Percentiles rank a stretch among this genome's conserved stretches.
These are phyloP conservation scores for Auricularia cornea DNA, from an alignment of 768 basidiomycete species.

Conservation along the genomic window DNA sequence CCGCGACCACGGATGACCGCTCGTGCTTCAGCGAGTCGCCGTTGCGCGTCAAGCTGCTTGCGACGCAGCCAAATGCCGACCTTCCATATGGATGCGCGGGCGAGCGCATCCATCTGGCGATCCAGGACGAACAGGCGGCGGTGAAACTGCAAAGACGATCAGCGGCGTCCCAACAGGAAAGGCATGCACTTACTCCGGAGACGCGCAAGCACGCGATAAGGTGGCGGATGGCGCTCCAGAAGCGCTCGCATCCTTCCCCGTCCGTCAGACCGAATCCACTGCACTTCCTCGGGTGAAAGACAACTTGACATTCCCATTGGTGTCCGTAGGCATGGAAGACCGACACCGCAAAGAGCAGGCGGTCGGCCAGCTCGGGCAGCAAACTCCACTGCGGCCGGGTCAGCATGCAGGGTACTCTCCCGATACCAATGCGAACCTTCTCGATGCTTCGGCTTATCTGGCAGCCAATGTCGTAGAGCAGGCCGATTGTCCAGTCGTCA, in stretches of 20 bases:
- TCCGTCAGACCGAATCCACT: slow-evolving; percentile 22
- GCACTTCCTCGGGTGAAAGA: slow-evolving; percentile 25
- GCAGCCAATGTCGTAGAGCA: slow-evolving; percentile 30
- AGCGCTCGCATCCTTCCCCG: slow-evolving; percentile 25
- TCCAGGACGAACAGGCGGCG: neutral
- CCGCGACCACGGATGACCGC: neutral
- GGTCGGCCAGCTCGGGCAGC: slow-evolving; percentile 4
- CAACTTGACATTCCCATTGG: slow-evolving; percentile 29
- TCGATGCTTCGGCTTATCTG: slow-evolving; percentile 23
- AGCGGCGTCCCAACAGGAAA: neutral
- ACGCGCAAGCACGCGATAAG: slow-evolving; percentile 27
- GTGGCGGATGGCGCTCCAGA: slow-evolving; percentile 25
- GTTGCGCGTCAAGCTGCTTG: neutral
- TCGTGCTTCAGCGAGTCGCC: neutral
- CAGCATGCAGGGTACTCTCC: neutral
- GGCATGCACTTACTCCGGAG: slow-evolving; percentile 19
- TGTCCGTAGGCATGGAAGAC: slow-evolving; percentile 35
- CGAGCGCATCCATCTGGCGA: neutral
- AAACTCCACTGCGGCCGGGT: neutral
- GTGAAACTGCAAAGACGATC: neutral
- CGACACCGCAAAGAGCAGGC: slow-evolving; percentile 23
- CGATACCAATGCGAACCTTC: slow-evolving; percentile 4
- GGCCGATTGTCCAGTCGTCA: slow-evolving; percentile 14
- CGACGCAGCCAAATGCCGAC: neutral
- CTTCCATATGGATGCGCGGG: neutral